Evolutionary conservation across 1,139 yeast species (phyloP).

Genomic region (Candida tetrigidarum): DNA sequence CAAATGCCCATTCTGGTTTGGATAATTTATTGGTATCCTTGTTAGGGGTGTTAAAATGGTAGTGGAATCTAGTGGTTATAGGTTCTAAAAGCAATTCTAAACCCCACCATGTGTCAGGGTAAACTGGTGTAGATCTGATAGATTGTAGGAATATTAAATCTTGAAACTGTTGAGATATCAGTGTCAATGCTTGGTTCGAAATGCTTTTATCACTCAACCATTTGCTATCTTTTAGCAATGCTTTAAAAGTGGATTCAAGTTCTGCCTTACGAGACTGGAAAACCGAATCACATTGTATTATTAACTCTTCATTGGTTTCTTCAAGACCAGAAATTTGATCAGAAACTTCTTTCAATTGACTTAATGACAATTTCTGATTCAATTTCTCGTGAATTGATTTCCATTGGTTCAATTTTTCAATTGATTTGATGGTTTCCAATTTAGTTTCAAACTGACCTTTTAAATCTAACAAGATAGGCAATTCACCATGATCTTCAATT

Average conservation of each 20-base stretch:
- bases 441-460: constrained; percentile 10
- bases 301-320: constrained; percentile 2
- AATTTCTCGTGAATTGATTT: constrained; percentile 9
- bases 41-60: constrained; percentile 65
- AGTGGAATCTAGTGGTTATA: constrained; percentile 64
- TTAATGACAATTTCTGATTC: constrained; percentile 6
- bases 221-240: constrained; percentile 15
- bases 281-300: neutral
- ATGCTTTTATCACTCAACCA: constrained; percentile 22
- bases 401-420: constrained; percentile 8
- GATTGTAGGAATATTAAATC: constrained; percentile 43
- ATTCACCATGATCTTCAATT: constrained; percentile 19
- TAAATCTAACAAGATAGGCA: constrained; percentile 20
- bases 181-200: constrained; percentile 14
- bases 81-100: constrained; percentile 60
- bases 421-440: constrained; percentile 2
- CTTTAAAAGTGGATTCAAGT: constrained; percentile 10
- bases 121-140: constrained; percentile 31
- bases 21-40: constrained; percentile 70
- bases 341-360: constrained; percentile 9
- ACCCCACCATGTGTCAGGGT: constrained; percentile 61
- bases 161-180: constrained; percentile 17
- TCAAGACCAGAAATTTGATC: constrained; percentile 7
- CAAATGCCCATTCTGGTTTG: constrained; percentile 82
- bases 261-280: constrained; percentile 8